Conservation (phyloP, 805 yeast genomes). For the Barnettozyma vustinii region DNA sequence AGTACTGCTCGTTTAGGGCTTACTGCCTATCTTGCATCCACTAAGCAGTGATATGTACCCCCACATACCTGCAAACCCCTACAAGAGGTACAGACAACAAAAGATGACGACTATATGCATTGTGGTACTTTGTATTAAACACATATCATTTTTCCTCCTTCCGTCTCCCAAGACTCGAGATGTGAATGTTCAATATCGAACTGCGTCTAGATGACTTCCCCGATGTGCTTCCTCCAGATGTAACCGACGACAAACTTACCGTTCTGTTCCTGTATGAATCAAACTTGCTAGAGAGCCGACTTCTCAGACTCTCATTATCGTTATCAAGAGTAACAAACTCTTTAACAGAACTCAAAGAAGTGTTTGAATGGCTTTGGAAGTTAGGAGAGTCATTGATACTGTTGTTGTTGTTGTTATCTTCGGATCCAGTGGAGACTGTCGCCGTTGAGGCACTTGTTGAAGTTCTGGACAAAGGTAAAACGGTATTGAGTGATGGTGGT, state of each 20-base stretch:
- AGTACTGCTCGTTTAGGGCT: too few species aligned
- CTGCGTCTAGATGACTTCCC: conserved; percentile 8
- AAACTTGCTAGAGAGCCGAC: conserved; percentile 5
- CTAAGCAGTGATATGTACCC: too few species aligned
- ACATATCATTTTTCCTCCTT: conserved; percentile 13
- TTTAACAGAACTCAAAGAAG: not conserved
- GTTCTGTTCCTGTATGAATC: conserved; percentile 6
- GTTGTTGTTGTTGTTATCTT: not conserved
- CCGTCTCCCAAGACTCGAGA: conserved; percentile 18
- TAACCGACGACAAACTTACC: not conserved
- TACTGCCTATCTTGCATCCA: too few species aligned
- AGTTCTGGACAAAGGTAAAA: conserved; percentile 6
- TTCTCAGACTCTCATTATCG: conserved; percentile 2
- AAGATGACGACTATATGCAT: not conserved
- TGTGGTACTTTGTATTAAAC: too few species aligned
- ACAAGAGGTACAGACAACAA: too few species aligned
- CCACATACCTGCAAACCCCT: too few species aligned
- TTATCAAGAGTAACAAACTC: not conserved
- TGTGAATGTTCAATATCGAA: conserved; percentile 21
- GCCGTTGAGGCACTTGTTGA: conserved; percentile 5
- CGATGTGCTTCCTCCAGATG: not conserved
- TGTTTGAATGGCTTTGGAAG: not conserved
- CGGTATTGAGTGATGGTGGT: conserved; percentile 8
- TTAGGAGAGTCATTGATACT: not conserved
- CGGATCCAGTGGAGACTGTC: conserved; percentile 9